Evolutionary conservation across 2,329 filamentous ascomycete species (phyloP).

Genomic region (Arthrinium phaeospermum): DNA sequence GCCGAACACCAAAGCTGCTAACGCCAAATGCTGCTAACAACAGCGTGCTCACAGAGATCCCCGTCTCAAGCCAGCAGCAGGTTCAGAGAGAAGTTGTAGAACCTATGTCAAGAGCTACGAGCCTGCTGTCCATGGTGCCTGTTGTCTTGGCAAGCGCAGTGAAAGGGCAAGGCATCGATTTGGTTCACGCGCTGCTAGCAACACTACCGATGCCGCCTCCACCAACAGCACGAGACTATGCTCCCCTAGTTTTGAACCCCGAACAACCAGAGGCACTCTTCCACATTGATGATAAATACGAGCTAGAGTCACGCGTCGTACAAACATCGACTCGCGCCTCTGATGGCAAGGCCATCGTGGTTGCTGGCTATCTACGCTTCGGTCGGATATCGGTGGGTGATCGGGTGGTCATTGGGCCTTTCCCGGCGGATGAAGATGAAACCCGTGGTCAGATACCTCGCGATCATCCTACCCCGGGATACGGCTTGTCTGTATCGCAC

Average conservation of each 20-base stretch:
- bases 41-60: slow-evolving; percentile 62
- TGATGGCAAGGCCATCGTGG: slow-evolving; percentile 57
- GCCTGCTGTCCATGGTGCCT: slow-evolving; percentile 67
- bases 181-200: slow-evolving; percentile 81
- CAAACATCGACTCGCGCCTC: slow-evolving; percentile 39
- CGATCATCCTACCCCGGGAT: slow-evolving; percentile 53
- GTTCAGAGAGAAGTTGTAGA: slow-evolving; percentile 60
- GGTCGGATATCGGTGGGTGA: slow-evolving; percentile 81
- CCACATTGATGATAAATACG: slow-evolving; percentile 90
- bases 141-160: slow-evolving; percentile 89
- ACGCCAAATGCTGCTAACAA: slow-evolving; percentile 55
- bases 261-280: slow-evolving; percentile 73
- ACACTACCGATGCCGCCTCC: slow-evolving; percentile 71
- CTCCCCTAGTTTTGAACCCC: slow-evolving; percentile 61
- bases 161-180: slow-evolving; percentile 80
- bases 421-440: slow-evolving; percentile 63
- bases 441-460: slow-evolving; percentile 47
- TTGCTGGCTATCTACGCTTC: slow-evolving; percentile 84
- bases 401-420: slow-evolving; percentile 79
- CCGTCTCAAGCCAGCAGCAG: slow-evolving; percentile 60
- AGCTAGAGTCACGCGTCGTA: slow-evolving; percentile 68
- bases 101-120: slow-evolving; percentile 50
- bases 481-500: slow-evolving; percentile 58
- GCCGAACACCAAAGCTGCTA: slow-evolving; percentile 78
- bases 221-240: slow-evolving; percentile 59